Evolutionary conservation across 768 basidiomycete genomes (phyloP), one percentile per base, ranked within the genome.

Genomic region (Phaeotremella skinneri): DNA sequence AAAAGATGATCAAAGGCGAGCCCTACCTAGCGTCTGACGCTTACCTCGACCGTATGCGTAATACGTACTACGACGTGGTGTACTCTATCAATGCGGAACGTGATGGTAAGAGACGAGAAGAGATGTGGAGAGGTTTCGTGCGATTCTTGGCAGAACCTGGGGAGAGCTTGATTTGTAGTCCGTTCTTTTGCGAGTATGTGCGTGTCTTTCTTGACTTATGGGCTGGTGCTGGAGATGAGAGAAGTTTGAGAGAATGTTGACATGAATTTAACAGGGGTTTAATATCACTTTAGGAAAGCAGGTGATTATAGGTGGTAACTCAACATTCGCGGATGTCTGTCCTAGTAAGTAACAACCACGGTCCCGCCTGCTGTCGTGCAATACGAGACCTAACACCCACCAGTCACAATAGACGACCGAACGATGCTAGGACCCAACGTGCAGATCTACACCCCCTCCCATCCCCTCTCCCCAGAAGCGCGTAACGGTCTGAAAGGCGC

Each of bases 371-470:
- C 21, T 13, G 9, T 20, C 49, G 55, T 16, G 30, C 25, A n/a
- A 49, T 2, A 27, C 26, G 17, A 25, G 7, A 45, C 4, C 51
- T 54, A 43, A 55, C 42, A 20, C 14, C 9, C 7, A 17, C 9
- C 43, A 66, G 72, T 77, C 49, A 68, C 55, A 3, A 68, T 79
- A 34, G 78, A 78, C 9, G 43, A 63, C 27, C 62, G 77, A 1
- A 71, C 74, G 0, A 65, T 78, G 49, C 56, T 76, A 37, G 78
- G 77, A 0, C 71, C 77, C 11, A 71, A 76, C 56, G 68, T 70
- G 17, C 63, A 67, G 31, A 49, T 77, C 41, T 70, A 55, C 53
- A 74, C 70, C 13, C 70, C 65, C 16, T 52, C 41, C n/a, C 76
- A 69, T 48, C 73, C 71, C 2, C 45, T 66, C 23, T 58, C 63